phyloP scores from a whole-genome alignment of 768 basidiomycete genomes.

The Tulasnella sp. region DNA sequence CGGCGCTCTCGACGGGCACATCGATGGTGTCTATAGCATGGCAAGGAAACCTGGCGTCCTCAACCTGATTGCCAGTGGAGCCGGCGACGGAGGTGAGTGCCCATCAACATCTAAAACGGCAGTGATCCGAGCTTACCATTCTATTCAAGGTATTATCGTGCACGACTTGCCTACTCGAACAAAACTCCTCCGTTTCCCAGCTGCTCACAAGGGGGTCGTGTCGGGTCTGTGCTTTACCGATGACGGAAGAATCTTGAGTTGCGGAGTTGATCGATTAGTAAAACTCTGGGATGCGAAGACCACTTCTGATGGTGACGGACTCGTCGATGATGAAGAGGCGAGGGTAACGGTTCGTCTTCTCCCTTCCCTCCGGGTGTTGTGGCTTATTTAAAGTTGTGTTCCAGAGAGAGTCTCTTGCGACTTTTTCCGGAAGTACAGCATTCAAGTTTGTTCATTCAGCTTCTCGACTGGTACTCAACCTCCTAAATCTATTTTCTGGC shows the following conservation, averaged over 20 bases:
- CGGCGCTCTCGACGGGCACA: conserved; percentile 81
- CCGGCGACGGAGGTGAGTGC: conserved; percentile 85
- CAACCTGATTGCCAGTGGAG: conserved; percentile 77
- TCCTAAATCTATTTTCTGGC: not conserved
- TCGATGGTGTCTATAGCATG: conserved; percentile 87
- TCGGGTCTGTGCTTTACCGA: conserved; percentile 72
- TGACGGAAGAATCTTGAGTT: conserved; percentile 57
- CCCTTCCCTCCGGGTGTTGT: not conserved
- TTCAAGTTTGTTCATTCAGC: conserved; percentile 61
- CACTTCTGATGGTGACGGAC: conserved; percentile 25
- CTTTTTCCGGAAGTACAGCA: conserved; percentile 77
- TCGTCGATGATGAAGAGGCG: conserved; percentile 21
- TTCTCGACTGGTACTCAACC: no score
- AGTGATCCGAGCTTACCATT: not conserved
- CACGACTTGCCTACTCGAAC: conserved; percentile 65
- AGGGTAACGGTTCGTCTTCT: not conserved
- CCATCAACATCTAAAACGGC: not conserved
- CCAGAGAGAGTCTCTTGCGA: conserved; percentile 53
- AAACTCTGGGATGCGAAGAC: conserved; percentile 63
- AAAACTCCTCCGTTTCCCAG: conserved; percentile 48
- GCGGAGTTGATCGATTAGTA: conserved; percentile 73
- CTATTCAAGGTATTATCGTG: conserved; percentile 61
- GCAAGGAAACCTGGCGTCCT: conserved; percentile 64
- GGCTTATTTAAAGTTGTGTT: not conserved
- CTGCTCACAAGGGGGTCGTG: conserved; percentile 78